Conservation (phyloP, 441 rosid genomes). For the Gossypium lobatum region DNA sequence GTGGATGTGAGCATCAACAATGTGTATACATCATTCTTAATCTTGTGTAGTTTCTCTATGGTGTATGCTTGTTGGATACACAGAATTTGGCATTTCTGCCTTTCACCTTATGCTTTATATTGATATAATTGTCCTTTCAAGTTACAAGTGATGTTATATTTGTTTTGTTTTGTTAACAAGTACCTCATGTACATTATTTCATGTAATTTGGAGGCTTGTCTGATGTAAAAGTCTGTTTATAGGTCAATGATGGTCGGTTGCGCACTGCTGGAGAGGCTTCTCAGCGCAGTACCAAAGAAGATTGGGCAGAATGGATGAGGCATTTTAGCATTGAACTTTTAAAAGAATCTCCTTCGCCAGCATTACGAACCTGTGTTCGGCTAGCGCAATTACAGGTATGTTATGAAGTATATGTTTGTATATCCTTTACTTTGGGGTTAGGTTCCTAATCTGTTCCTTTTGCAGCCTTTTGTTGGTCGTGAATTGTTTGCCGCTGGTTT, state of each 20-base stretch:
- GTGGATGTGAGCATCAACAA: background rate
- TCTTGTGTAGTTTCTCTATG: background rate
- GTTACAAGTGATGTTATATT: conserved; percentile 1
- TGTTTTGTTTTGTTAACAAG: conserved; percentile 9
- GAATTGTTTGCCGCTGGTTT: conserved; percentile 99
- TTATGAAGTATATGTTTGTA: conserved; percentile 13
- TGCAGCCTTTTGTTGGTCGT: conserved; percentile 97
- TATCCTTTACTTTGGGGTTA: conserved; percentile 14
- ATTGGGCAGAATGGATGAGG: conserved; percentile 99
- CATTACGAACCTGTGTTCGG: conserved; percentile 93
- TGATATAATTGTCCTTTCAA: conserved; percentile 1
- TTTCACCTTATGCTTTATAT: conserved; percentile 11
- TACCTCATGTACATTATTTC: background rate
- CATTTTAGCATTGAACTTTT: conserved; percentile 98
- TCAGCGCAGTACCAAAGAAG: conserved; percentile 98
- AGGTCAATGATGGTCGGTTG: conserved; percentile 92
- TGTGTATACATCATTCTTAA: background rate
- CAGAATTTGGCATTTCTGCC: background rate
- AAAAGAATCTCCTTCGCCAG: conserved; percentile 99
- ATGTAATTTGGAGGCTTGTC: background rate
- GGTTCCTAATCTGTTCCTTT: conserved; percentile 27
- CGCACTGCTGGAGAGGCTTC: conserved; percentile 99
- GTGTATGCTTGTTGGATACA: background rate
- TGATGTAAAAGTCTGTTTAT: conserved; percentile 10
- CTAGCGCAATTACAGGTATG: conserved; percentile 95